These are phyloP conservation scores for Diaporthe sp. DNA, from an alignment of 2,329 filamentous ascomycete species.

Conservation along the genomic window DNA sequence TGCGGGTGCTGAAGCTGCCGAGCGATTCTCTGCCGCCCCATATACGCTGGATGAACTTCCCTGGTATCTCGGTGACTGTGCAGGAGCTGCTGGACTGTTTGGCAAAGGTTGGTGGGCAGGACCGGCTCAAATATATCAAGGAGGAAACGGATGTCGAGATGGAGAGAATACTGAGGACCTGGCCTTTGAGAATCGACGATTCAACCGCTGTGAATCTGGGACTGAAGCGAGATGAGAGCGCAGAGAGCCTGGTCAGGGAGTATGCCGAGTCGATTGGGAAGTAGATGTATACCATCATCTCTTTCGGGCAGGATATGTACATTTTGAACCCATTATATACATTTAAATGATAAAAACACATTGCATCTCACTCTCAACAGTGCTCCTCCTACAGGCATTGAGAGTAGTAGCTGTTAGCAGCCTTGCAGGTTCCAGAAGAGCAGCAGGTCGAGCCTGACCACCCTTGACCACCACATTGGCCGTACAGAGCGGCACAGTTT, in stretches of 20 bases:
- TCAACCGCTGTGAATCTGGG: conserved; percentile 45
- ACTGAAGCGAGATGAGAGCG: conserved; percentile 35
- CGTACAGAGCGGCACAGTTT: conserved; percentile 34
- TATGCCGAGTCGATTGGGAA: conserved; percentile 34
- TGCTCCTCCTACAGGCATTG: conserved; percentile 23
- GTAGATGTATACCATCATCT: not conserved
- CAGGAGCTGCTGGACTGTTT: conserved; percentile 66
- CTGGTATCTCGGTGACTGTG: conserved; percentile 66
- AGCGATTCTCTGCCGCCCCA: conserved; percentile 53
- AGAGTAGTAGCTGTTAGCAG: conserved; percentile 35
- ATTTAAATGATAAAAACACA: not conserved
- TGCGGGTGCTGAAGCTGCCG: conserved; percentile 57
- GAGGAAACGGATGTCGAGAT: conserved; percentile 62
- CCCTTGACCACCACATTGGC: conserved; percentile 32
- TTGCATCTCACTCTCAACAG: not conserved
- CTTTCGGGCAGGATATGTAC: not conserved
- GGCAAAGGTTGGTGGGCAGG: conserved; percentile 61
- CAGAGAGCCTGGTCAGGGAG: conserved; percentile 39
- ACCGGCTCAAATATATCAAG: conserved; percentile 58
- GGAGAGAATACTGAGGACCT: conserved; percentile 65
- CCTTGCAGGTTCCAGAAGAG: conserved; percentile 33
- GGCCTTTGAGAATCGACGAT: conserved; percentile 66
- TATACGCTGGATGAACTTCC: conserved; percentile 58
- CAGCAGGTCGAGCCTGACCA: conserved; percentile 32
- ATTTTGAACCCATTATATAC: not conserved